Evolutionary conservation across 192 early-diverging fungal species (phyloP).

Genomic region (Linnemannia elongata): DNA sequence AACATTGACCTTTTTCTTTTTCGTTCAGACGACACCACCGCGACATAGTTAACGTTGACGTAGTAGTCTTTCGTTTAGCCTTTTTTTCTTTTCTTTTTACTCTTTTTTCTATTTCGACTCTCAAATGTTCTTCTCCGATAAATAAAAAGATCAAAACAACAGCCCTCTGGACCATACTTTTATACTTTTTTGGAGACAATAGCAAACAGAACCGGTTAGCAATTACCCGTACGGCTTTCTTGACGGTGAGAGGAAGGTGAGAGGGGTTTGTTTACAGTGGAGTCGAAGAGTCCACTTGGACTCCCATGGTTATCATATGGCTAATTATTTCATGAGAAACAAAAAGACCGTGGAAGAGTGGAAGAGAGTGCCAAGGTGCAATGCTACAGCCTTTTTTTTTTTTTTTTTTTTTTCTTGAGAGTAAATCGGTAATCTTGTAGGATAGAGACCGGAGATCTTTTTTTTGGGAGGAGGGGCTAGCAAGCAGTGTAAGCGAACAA

Average conservation of each 20-base stretch:
- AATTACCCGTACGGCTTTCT: not conserved
- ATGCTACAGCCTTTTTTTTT: not conserved
- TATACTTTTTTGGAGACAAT: not conserved
- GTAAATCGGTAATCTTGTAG: not conserved
- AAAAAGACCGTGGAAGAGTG: too few species aligned
- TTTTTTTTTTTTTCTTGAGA: not conserved
- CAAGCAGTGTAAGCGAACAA: too few species aligned
- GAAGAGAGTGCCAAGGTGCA: not conserved
- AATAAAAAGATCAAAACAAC: constrained; percentile 4
- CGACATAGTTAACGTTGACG: not conserved
- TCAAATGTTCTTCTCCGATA: constrained; percentile 1
- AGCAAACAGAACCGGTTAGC: not conserved
- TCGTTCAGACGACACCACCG: not conserved
- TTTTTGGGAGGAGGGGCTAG: not conserved
- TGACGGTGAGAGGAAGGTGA: not conserved
- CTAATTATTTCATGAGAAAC: not conserved
- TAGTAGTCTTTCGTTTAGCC: not conserved
- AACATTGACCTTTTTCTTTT: not conserved
- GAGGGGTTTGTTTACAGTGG: not conserved
- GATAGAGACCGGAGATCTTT: not conserved
- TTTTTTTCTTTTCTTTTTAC: not conserved
- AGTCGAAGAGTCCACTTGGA: not conserved
- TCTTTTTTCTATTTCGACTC: not conserved
- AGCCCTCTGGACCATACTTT: not conserved
- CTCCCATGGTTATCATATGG: not conserved